These are phyloP conservation scores for Dacryopinax spathularia DNA, from an alignment of 768 basidiomycete genomes.

Conservation along the genomic window DNA sequence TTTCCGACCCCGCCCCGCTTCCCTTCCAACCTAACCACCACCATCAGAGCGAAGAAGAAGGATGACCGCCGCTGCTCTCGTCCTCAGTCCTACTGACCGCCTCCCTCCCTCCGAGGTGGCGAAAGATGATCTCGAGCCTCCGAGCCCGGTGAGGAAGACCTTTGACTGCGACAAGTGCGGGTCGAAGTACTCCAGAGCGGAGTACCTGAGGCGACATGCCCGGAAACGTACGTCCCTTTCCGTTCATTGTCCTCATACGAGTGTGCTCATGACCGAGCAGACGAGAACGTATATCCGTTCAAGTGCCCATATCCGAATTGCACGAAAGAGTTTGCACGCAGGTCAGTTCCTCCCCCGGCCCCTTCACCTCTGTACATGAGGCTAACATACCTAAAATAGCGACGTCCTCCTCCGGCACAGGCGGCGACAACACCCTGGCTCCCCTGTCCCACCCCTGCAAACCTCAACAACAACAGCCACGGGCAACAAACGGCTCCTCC, in stretches of 20 bases:
- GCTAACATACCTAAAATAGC: not conserved
- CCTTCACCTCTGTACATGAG: not conserved
- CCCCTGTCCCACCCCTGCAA: not conserved
- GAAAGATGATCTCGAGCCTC: not conserved
- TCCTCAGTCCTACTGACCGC: not conserved
- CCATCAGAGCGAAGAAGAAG: no score
- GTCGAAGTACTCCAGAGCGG: not conserved
- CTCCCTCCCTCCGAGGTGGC: not conserved
- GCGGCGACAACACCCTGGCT: not conserved
- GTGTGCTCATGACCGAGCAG: not conserved
- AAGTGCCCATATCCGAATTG: not conserved
- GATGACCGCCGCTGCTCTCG: no score
- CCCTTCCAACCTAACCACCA: no score
- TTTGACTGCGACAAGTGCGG: constrained; percentile 4
- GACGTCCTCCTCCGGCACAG: not conserved
- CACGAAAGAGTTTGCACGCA: not conserved
- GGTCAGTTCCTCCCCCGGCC: not conserved
- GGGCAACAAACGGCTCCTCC: no score
- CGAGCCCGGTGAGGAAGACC: not conserved
- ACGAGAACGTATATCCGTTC: constrained; percentile 1
- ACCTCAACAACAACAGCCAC: not conserved
- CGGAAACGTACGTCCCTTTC: not conserved
- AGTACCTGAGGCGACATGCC: not conserved
- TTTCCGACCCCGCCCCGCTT: no score
- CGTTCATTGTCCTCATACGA: not conserved